Evolutionary conservation across 2,329 filamentous ascomycete species (phyloP), one percentile per base, ranked within the genome.

Genomic region (Lojkania enalia): DNA sequence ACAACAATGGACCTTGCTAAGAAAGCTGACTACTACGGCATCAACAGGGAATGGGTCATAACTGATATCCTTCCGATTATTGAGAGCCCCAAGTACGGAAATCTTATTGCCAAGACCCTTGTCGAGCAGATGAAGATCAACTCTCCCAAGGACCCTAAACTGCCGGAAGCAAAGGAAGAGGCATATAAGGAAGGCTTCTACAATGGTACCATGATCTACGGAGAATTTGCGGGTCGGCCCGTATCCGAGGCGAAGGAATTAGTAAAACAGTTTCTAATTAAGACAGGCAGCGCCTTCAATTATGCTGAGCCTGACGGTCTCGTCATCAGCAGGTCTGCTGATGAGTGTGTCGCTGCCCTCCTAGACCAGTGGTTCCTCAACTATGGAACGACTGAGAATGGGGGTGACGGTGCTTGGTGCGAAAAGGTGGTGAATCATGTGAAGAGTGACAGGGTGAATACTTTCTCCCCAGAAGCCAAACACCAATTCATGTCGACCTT

Each of bases 161-260:
- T 99, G 35, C 87, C 88, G 35, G 87, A 96, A 70, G 94, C 94
- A 35, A 99, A 99, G 75, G 92, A 97, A 57, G 76, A 95, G 55
- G 91, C 94, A 0, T 99, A 99, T 79, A 96, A 94, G 73, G 91
- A 96, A 66, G 94, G 91, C 13, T 97, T 89, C 77, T 99, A 99
- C 77, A 90, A 96, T 74, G 94, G 94, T 55, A 86, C 81, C 46
- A 88, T 99, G 84, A 77, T 90, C 52, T 81, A 89, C 49, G 94
- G 94, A 45, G 88, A 96, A 20, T 95, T 88, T 74, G 87, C 86
- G 69, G 94, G 92, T 39, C 82, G 92, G 71, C 81, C 88, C 55
- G 94, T 99, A 5, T 87, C 94, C 67, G 81, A 82, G 43, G 91
- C 88, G 23, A 96, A 96, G 75, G 84, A 87, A 52, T 87, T 95